Conservation (phyloP, 2,329 filamentous ascomycete genomes). For the Fusarium devonianum region DNA sequence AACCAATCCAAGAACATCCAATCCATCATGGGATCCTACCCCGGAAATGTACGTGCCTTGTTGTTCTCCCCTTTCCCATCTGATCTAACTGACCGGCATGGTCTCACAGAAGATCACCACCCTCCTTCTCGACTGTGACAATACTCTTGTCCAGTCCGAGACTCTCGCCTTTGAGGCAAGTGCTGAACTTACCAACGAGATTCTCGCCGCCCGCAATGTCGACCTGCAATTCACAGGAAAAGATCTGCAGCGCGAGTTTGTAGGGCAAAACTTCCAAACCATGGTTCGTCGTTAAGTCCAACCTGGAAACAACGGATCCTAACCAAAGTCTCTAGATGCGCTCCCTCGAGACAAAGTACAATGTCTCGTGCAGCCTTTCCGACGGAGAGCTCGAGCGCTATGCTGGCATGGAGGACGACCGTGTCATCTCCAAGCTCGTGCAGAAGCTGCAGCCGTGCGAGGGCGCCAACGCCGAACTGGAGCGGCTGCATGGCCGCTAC, state of each 20-base stretch:
- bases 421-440: constrained; percentile 4
- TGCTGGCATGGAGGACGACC: constrained; percentile 1
- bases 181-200: constrained; percentile 2
- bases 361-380: background rate
- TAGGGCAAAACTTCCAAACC: background rate
- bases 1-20: background rate
- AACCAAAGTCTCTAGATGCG: constrained; percentile 1
- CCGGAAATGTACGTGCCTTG: background rate
- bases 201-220: background rate
- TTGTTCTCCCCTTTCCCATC: background rate
- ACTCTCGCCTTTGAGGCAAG: background rate
- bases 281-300: background rate
- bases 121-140: constrained; percentile 1
- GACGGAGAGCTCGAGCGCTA: background rate
- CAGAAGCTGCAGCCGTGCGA: constrained; percentile 2
- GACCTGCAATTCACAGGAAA: background rate
- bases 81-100: background rate
- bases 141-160: constrained; percentile 3
- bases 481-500: background rate
- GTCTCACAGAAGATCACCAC: background rate
- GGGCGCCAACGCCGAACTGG: constrained; percentile 1
- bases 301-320: background rate
- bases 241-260: constrained; percentile 2
- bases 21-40: background rate
- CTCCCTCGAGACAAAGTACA: background rate